Conservation (phyloP, 331 rosid species). For the Acacia pycnantha region DNA sequence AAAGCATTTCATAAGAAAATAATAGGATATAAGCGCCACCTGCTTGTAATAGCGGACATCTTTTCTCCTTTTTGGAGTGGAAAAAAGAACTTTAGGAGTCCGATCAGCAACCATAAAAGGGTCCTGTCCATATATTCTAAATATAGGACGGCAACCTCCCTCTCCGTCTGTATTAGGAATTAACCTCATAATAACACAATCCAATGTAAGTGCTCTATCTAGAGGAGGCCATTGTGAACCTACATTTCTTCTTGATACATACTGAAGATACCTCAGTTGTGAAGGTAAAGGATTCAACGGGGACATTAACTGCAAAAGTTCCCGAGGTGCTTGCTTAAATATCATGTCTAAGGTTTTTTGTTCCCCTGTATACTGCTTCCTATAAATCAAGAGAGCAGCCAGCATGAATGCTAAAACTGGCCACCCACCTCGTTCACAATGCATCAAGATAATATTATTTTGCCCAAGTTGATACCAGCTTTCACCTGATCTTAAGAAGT, state of each 20-base stretch:
- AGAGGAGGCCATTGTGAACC: constrained; percentile 94
- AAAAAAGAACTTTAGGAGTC: constrained; percentile 82
- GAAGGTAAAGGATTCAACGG: constrained; percentile 92
- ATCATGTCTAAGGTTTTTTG: constrained; percentile 93
- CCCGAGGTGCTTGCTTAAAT: constrained; percentile 89
- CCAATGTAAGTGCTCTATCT: constrained; percentile 90
- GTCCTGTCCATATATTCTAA: constrained; percentile 93
- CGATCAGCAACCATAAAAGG: constrained; percentile 88
- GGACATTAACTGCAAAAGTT: constrained; percentile 91
- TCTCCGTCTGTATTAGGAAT: constrained; percentile 82
- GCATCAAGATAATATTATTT: constrained; percentile 83
- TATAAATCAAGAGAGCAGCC: constrained; percentile 85
- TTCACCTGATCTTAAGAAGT: constrained; percentile 91
- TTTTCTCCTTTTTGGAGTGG: constrained; percentile 88
- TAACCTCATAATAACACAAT: constrained; percentile 74
- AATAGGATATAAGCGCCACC: constrained; percentile 50
- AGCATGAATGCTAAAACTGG: constrained; percentile 91
- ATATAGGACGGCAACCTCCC: constrained; percentile 93
- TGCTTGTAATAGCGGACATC: constrained; percentile 76
- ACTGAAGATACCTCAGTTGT: constrained; percentile 91
- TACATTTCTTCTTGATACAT: constrained; percentile 89
- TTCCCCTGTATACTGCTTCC: constrained; percentile 81
- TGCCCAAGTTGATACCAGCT: constrained; percentile 91
- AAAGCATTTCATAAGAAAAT: constrained; percentile 8
- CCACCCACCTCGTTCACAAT: constrained; percentile 97